These are phyloP conservation scores for Malassezia dermatis DNA, from an alignment of 1,284 basidiomycete genomes.

Conservation along the genomic window DNA sequence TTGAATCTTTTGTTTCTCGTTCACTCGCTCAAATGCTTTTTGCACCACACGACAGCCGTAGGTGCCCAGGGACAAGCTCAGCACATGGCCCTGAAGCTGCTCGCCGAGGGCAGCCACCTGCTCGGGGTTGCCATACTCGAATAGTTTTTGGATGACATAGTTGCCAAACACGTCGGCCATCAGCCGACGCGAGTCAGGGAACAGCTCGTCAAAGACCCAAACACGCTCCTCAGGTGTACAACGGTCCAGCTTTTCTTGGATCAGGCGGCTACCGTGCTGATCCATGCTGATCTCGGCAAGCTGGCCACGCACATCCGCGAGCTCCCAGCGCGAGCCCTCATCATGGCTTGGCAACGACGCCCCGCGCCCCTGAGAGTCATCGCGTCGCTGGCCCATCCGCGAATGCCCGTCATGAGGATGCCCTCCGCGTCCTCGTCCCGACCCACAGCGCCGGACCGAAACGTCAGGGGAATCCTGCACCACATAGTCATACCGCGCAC, in stretches of 20 bases:
- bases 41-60: slow-evolving; percentile 67
- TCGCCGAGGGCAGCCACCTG: slow-evolving; percentile 60
- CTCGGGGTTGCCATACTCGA: slow-evolving; percentile 70
- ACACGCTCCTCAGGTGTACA: slow-evolving; percentile 59
- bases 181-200: slow-evolving; percentile 67
- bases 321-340: slow-evolving; percentile 22
- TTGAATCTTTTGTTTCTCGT: slow-evolving; percentile 17
- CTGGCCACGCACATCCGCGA: slow-evolving; percentile 71
- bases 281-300: slow-evolving; percentile 87
- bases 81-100: slow-evolving; percentile 69
- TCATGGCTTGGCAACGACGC: background rate
- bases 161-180: slow-evolving; percentile 95
- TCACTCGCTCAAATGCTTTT: slow-evolving; percentile 55
- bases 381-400: slow-evolving; percentile 3
- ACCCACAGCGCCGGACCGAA: background rate
- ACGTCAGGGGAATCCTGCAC: background rate
- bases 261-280: slow-evolving; percentile 68
- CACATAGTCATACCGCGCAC: background rate
- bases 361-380: background rate
- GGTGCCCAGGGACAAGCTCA: slow-evolving; percentile 75
- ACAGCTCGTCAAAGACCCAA: slow-evolving; percentile 77
- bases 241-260: slow-evolving; percentile 43
- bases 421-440: background rate
- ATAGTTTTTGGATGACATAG: slow-evolving; percentile 85
- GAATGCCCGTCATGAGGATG: background rate